Percentiles rank a stretch among this genome's conserved stretches.
Evolutionary conservation across 2,329 filamentous ascomycete genomes (phyloP).

Genomic region (Zymoseptoria tritici): DNA sequence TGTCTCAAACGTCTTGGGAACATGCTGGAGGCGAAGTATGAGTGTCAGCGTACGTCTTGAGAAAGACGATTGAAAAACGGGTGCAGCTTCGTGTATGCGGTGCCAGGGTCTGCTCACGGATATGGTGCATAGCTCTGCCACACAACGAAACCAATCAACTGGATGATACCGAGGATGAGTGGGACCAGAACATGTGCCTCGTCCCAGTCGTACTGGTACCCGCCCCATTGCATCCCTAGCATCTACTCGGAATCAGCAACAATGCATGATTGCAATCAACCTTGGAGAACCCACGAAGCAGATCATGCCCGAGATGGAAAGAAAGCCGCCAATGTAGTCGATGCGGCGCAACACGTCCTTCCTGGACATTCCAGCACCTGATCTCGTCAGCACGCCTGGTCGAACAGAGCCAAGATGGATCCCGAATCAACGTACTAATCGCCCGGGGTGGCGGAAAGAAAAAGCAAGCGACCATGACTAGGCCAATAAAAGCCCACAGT

Average conservation of each 20-base stretch:
- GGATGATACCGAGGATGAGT: constrained; percentile 25
- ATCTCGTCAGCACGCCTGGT: neutral
- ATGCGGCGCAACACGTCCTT: constrained; percentile 39
- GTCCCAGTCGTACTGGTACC: constrained; percentile 27
- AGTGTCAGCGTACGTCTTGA: neutral
- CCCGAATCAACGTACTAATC: constrained; percentile 23
- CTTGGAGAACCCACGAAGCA: constrained; percentile 24
- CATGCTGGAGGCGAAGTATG: constrained; percentile 10
- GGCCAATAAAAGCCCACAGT: constrained; percentile 45
- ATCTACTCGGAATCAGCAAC: neutral
- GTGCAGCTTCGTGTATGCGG: constrained; percentile 8
- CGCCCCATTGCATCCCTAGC: constrained; percentile 15
- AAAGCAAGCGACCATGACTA: constrained; percentile 45
- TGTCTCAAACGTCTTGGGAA: constrained; percentile 22
- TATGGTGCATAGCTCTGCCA: constrained; percentile 25
- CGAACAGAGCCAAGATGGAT: neutral
- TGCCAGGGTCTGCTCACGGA: neutral
- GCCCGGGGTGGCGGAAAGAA: constrained; percentile 48
- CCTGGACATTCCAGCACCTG: constrained; percentile 32
- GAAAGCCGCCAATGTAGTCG: constrained; percentile 46
- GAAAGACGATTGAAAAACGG: constrained; percentile 20
- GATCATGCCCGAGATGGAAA: constrained; percentile 44
- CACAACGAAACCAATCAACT: constrained; percentile 28
- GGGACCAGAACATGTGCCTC: constrained; percentile 28
- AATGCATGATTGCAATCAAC: neutral